These are phyloP conservation scores for Populus deltoides DNA, from an alignment of 345 rosid genomes.

Conservation along the genomic window DNA sequence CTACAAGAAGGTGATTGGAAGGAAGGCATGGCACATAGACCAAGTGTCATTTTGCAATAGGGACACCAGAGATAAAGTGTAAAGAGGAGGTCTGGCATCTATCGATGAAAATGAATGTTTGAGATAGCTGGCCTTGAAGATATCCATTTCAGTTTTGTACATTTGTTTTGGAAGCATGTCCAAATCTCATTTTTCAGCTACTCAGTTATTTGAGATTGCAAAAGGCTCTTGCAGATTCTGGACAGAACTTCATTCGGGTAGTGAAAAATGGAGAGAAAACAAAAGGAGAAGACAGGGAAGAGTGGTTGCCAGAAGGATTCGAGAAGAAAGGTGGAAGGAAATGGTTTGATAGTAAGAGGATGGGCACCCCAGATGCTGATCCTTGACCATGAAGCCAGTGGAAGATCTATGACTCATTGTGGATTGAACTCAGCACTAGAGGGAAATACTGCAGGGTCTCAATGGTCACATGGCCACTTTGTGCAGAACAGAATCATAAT, in stretches of 20 bases:
- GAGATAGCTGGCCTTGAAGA: constrained; percentile 36
- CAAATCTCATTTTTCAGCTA: constrained; percentile 7
- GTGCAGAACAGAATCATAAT: constrained; percentile 46
- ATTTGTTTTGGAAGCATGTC: constrained; percentile 44
- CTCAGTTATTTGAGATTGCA: constrained; percentile 42
- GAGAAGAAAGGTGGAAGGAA: constrained; percentile 31
- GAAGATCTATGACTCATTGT: constrained; percentile 50
- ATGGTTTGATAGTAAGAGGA: constrained; percentile 36
- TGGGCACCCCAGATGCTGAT: constrained; percentile 54
- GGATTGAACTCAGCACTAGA: constrained; percentile 56
- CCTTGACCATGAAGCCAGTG: constrained; percentile 43
- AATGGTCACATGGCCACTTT: constrained; percentile 48
- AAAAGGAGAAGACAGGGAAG: constrained; percentile 18
- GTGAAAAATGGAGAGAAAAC: constrained; percentile 14
- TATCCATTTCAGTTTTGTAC: constrained; percentile 37
- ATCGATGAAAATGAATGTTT: constrained; percentile 40
- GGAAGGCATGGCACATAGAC: constrained; percentile 34
- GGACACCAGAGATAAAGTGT: constrained; percentile 23
- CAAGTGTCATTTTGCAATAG: constrained; percentile 37
- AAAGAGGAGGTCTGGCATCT: constrained; percentile 30
- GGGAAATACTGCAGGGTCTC: constrained; percentile 39
- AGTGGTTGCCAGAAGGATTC: constrained; percentile 38
- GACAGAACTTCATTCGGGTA: constrained; percentile 52
- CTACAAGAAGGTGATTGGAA: constrained; percentile 18
- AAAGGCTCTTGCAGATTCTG: constrained; percentile 36